Evolutionary conservation across 129 eudicot genomes (phyloP), one percentile per base, ranked within the genome.

Genomic region (Flaveria linearis): DNA sequence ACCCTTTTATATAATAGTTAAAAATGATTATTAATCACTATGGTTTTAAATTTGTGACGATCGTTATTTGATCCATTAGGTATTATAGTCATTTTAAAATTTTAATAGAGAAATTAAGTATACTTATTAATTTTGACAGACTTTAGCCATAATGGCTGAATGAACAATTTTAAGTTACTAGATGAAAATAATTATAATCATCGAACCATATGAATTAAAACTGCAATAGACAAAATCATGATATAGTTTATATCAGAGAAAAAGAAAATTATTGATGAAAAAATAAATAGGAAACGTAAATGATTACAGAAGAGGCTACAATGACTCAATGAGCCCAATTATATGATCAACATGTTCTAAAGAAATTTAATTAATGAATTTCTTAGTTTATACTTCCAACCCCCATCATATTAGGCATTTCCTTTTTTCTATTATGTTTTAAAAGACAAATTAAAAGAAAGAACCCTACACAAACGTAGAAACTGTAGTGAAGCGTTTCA

Each of bases 401-500:
- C 55, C 53, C 72, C 53, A 15, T 50, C 30, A 7, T 7, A 46
- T 25, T 16, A 25, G 4, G 39, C 2, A 11, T 52, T n/a, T 33
- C 4, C n/a, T n/a, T 10, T 71, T 14, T 28, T 2, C 10, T 51
- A 36, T 36, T 4, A 36, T 4, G 6, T 30, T 0, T n/a, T 51
- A 0, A 4, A 17, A 71, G 33, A 28, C 66, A 30, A 17, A 16
- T 52, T 52, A 9, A 71, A 50, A 51, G 17, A 49, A 17, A 36
- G 7, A n/a, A 47, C 6, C 18, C 64, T 7, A 5, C 64, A 28
- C 46, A 28, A 51, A 50, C 79, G 70, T 75, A 75, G 72, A 75
- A 63, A 64, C 64, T 49, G 64, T 26, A 75, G 49, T 63, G 51
- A 64, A 47, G 64, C 30, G 51, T 28, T 63, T 75, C 80, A 76